phyloP scores from a whole-genome alignment of 495 filamentous ascomycete species.

The Penicillium cataractarum region DNA sequence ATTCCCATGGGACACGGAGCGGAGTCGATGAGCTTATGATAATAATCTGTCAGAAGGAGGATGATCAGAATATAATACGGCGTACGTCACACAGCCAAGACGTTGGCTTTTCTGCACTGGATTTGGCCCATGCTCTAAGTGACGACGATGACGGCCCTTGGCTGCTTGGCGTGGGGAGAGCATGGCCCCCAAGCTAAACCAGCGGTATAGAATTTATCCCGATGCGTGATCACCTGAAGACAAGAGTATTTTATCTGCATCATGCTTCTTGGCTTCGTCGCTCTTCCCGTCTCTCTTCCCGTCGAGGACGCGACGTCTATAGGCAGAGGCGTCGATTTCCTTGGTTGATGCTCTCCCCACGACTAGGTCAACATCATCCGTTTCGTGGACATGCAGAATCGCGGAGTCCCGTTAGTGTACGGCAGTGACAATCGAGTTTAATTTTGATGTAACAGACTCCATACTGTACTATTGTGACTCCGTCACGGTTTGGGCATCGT shows the following conservation, averaged over 20 bases:
- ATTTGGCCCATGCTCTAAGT: constrained; percentile 15
- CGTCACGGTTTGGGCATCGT: neutral
- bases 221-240: neutral
- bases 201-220: constrained; percentile 13
- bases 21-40: constrained; percentile 5
- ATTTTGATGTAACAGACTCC: neutral
- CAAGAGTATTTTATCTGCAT: neutral
- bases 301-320: neutral
- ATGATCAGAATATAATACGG: neutral
- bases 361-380: neutral
- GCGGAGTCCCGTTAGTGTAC: neutral
- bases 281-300: neutral
- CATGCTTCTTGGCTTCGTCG: neutral
- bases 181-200: constrained; percentile 2
- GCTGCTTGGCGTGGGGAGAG: constrained; percentile 26
- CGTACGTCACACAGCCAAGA: constrained; percentile 14
- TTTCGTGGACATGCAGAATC: neutral
- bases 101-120: constrained; percentile 10
- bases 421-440: neutral
- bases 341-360: constrained; percentile 15
- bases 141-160: constrained; percentile 21
- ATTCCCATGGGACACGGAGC: neutral
- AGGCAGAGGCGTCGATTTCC: constrained; percentile 8
- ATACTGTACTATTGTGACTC: neutral
- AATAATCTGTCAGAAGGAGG: neutral